Conservation (phyloP, 129 eudicot species). For the Apium graveolens region DNA sequence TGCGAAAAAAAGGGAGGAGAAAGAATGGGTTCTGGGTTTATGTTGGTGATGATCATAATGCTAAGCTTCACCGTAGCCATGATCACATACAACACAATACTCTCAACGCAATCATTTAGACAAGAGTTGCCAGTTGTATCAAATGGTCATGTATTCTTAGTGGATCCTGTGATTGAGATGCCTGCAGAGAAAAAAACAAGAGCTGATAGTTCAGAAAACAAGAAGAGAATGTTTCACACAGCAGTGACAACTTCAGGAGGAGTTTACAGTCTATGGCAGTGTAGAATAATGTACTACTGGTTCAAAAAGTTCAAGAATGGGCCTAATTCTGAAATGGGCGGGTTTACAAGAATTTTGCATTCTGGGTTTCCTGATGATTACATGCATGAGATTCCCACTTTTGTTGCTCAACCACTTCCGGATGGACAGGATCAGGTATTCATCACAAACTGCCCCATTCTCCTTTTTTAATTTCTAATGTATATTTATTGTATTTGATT, state of each 20-base stretch:
- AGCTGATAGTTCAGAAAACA: background rate
- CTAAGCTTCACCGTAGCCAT: constrained; percentile 60
- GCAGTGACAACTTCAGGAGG: constrained; percentile 88
- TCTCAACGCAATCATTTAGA: constrained; percentile 60
- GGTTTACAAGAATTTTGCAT: constrained; percentile 92
- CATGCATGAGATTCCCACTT: constrained; percentile 99
- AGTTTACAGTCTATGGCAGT: constrained; percentile 88
- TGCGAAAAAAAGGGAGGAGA: background rate
- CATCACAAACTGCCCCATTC: background rate
- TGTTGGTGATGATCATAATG: constrained; percentile 55
- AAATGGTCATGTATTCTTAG: constrained; percentile 17
- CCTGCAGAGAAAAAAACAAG: constrained; percentile 34
- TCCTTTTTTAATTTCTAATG: background rate
- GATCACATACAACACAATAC: constrained; percentile 78
- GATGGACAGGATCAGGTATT: constrained; percentile 82
- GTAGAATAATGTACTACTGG: constrained; percentile 95
- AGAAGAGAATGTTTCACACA: constrained; percentile 74
- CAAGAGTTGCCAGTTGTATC: constrained; percentile 56
- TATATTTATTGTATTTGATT: background rate
- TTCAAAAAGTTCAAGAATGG: constrained; percentile 55
- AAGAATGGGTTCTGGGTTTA: constrained; percentile 59
- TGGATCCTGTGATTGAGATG: constrained; percentile 69
- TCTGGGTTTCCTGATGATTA: constrained; percentile 69
- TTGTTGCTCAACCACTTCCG: constrained; percentile 89
- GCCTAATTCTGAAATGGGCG: constrained; percentile 82